A percentile compares a stretch with the other conserved stretches of the same genome.
Conservation (phyloP, 2,329 filamentous ascomycete genomes). For the Myriosclerotinia curreyana region DNA sequence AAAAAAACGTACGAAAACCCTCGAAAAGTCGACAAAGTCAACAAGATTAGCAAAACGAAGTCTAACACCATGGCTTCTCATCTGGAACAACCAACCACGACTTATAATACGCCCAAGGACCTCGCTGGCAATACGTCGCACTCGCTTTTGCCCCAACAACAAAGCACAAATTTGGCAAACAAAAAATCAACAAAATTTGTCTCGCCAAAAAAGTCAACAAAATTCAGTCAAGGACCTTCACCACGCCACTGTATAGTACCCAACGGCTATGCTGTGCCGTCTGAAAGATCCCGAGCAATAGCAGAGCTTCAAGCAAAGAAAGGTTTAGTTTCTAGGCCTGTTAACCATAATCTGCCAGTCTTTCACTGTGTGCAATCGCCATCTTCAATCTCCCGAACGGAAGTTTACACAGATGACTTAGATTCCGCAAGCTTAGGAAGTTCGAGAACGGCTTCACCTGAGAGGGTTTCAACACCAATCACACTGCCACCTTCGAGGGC, state of each 20-base stretch:
- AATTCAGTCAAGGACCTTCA: neutral
- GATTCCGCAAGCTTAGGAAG: neutral
- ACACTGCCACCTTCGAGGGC: neutral
- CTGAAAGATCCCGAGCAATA: constrained; percentile 10
- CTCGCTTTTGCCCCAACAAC: neutral
- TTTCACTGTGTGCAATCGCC: neutral
- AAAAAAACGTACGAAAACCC: neutral
- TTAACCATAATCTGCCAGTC: neutral
- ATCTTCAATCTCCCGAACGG: neutral
- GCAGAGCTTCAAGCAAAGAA: constrained; percentile 3
- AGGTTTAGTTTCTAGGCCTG: neutral
- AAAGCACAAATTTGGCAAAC: neutral
- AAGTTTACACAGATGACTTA: neutral
- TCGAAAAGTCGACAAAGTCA: neutral
- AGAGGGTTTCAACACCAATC: neutral
- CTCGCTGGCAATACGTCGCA: neutral
- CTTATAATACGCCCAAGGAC: too few species aligned
- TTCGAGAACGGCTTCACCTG: constrained; percentile 10
- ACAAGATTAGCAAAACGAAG: neutral
- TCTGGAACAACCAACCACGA: neutral
- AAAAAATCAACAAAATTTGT: neutral
- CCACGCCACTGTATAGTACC: neutral
- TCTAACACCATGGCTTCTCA: neutral
- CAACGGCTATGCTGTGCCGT: constrained; percentile 3
- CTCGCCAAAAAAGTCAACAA: neutral